phyloP scores from a whole-genome alignment of 2,329 filamentous ascomycete genomes.

The Pseudocercospora vitis region DNA sequence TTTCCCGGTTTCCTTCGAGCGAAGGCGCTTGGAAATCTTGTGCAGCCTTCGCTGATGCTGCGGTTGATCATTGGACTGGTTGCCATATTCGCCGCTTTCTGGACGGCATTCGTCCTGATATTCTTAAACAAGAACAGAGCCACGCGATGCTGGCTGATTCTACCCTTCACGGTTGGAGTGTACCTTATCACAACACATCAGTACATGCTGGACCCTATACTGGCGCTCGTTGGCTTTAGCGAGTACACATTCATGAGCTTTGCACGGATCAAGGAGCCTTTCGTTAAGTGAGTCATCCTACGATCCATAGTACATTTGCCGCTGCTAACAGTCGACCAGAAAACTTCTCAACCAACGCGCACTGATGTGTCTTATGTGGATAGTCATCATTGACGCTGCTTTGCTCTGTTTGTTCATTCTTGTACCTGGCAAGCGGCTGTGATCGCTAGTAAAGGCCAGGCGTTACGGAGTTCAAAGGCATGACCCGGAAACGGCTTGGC shows the following conservation, averaged over 20 bases:
- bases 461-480: conserved; percentile 2
- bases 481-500: background rate
- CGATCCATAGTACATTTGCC: conserved; percentile 6
- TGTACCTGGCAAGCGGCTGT: conserved; percentile 84
- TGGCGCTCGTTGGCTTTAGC: conserved; percentile 85
- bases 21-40: conserved; percentile 93
- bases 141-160: conserved; percentile 82
- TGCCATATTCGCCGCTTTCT: conserved; percentile 87
- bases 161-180: conserved; percentile 88
- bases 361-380: conserved; percentile 74
- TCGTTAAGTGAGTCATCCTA: conserved; percentile 57
- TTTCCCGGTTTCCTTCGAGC: conserved; percentile 93
- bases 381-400: conserved; percentile 73
- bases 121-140: conserved; percentile 75
- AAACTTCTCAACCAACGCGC: conserved; percentile 81
- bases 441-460: conserved; percentile 23
- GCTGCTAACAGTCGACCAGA: conserved; percentile 39
- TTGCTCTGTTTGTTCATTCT: conserved; percentile 89
- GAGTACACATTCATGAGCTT: conserved; percentile 97
- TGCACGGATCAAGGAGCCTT: conserved; percentile 83
- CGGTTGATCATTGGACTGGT: conserved; percentile 82
- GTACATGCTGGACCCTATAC: conserved; percentile 88
- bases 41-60: conserved; percentile 84
- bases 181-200: conserved; percentile 91
- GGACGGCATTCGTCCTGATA: conserved; percentile 90